Conservation (phyloP, 169 alveolate genomes). For the Hammondia hammondi region DNA sequence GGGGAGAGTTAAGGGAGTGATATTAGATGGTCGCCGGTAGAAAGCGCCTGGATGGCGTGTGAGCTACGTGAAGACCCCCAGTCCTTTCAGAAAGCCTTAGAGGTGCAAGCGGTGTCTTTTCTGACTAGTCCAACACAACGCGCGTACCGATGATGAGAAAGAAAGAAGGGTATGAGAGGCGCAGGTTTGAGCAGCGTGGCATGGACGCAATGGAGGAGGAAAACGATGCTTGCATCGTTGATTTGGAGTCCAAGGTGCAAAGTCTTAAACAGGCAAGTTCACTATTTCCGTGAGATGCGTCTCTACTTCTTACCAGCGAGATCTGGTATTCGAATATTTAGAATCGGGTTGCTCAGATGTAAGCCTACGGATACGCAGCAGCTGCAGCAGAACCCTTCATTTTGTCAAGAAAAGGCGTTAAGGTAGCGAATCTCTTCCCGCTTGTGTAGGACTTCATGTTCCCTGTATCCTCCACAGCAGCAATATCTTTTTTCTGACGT, state of each 20-base stretch:
- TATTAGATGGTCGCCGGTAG: too few species aligned
- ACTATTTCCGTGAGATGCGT: not conserved
- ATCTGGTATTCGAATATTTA: not conserved
- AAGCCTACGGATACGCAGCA: not conserved
- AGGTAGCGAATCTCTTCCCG: too few species aligned
- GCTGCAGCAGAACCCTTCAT: not conserved
- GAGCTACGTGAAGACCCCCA: too few species aligned
- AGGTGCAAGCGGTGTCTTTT: too few species aligned
- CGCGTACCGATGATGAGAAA: slow-evolving; percentile 64
- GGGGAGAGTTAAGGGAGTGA: too few species aligned
- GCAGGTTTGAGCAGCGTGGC: slow-evolving; percentile 21
- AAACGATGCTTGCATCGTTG: slow-evolving; percentile 62
- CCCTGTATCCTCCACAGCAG: too few species aligned
- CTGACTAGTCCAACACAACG: too few species aligned
- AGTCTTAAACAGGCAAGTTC: slow-evolving; percentile 53
- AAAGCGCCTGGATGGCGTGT: too few species aligned
- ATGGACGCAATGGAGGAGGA: slow-evolving; percentile 53
- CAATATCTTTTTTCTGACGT: too few species aligned
- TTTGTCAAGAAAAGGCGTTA: not conserved
- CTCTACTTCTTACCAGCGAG: not conserved
- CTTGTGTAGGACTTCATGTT: too few species aligned
- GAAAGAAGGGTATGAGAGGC: slow-evolving; percentile 59
- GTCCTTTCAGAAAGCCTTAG: too few species aligned
- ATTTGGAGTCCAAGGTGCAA: slow-evolving; percentile 60
- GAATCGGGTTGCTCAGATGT: not conserved